Conservation (phyloP, 306 rosid genomes). For the Vigna angularis region DNA sequence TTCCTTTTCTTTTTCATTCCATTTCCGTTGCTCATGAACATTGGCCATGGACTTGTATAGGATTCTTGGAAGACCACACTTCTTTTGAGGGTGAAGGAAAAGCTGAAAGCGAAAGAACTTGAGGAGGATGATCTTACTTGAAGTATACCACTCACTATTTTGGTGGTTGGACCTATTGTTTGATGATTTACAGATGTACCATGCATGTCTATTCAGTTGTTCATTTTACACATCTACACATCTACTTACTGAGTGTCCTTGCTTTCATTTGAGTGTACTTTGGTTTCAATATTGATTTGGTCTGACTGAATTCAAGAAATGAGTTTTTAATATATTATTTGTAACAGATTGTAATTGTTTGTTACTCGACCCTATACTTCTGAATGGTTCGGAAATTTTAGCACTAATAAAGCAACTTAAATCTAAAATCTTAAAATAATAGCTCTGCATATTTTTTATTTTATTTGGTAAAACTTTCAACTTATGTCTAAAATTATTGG, state of each 20-base stretch:
- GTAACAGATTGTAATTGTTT: too few species aligned
- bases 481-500: too few species aligned
- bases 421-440: too few species aligned
- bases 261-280: conserved; percentile 25
- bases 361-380: too few species aligned
- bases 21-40: conserved; percentile 18
- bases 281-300: conserved; percentile 31
- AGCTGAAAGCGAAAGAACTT: conserved; percentile 91
- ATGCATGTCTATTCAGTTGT: conserved; percentile 44
- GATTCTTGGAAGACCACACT: conserved; percentile 97
- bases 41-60: conserved; percentile 47
- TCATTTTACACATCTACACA: conserved; percentile 27
- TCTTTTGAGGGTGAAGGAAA: conserved; percentile 96
- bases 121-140: conserved; percentile 98
- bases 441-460: too few species aligned
- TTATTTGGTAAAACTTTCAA: too few species aligned
- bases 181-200: conserved; percentile 50
- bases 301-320: conserved; percentile 41
- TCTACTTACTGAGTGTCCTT: conserved; percentile 44
- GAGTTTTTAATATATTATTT: background rate
- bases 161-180: conserved; percentile 45
- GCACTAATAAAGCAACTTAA: too few species aligned
- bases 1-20: conserved; percentile 7
- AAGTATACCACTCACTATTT: conserved; percentile 28
- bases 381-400: too few species aligned